These are phyloP conservation scores for Apocynum venetum DNA, from an alignment of 257 asterid species.

Conservation along the genomic window DNA sequence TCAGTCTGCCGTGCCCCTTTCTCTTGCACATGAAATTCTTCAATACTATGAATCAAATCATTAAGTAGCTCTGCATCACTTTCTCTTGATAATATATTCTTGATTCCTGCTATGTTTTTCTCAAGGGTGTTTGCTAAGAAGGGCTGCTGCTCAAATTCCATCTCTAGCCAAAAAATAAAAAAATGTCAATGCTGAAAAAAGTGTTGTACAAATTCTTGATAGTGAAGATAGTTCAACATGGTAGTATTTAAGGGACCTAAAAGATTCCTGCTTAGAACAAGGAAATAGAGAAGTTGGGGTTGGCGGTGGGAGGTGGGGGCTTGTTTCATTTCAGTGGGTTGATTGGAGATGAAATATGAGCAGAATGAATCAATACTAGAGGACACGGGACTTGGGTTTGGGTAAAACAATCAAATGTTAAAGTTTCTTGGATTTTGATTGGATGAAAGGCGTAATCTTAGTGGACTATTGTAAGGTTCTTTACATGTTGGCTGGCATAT, in stretches of 20 bases:
- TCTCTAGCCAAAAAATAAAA: not conserved
- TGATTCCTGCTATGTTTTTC: not conserved
- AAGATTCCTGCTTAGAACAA: not conserved
- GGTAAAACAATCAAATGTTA: not conserved
- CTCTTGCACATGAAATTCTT: slow-evolving; percentile 15
- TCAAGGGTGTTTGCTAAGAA: not conserved
- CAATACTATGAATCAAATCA: slow-evolving; percentile 12
- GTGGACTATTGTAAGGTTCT: not conserved
- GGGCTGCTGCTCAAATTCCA: slow-evolving; percentile 1
- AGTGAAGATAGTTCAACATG: not conserved
- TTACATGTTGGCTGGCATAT: not conserved
- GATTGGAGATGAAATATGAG: not conserved
- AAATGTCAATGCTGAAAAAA: not conserved
- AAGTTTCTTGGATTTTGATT: not conserved
- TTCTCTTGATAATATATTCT: not conserved
- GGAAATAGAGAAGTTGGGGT: not conserved
- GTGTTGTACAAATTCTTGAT: not conserved
- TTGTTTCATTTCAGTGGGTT: not conserved
- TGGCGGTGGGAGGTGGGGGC: not conserved
- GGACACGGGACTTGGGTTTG: not conserved
- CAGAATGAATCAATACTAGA: not conserved
- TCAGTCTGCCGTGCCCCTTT: slow-evolving; percentile 5
- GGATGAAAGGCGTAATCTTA: not conserved
- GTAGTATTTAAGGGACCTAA: too few relatives aligned
- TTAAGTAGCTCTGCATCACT: not conserved